phyloP scores from a whole-genome alignment of 1,139 yeast species.

The Geotrichum fermentans region DNA sequence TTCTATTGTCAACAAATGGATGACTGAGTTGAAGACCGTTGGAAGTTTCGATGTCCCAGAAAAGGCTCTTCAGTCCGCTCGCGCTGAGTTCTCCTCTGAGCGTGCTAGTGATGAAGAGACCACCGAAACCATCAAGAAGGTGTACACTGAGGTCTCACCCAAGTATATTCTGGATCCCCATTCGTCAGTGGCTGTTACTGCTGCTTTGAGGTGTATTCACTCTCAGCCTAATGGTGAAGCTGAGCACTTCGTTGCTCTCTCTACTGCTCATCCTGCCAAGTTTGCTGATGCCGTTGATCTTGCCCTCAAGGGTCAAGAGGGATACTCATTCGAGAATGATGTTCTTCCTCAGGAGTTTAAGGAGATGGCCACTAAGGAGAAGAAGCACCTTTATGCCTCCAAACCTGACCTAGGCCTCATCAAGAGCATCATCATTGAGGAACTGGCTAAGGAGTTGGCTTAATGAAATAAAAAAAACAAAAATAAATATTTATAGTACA shows the following conservation, averaged over 20 bases:
- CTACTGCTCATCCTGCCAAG: conserved; percentile 98
- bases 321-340: conserved; percentile 78
- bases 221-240: conserved; percentile 43
- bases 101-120: conserved; percentile 78
- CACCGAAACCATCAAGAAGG: conserved; percentile 62
- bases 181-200: conserved; percentile 87
- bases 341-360: conserved; percentile 87
- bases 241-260: conserved; percentile 64
- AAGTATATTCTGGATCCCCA: conserved; percentile 93
- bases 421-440: conserved; percentile 68
- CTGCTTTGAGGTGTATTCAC: conserved; percentile 59
- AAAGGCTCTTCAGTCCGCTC: conserved; percentile 61
- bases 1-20: conserved; percentile 63
- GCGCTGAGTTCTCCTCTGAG: conserved; percentile 66
- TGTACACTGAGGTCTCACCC: conserved; percentile 56
- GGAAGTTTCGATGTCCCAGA: conserved; percentile 74
- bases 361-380: conserved; percentile 62
- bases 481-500: not conserved
- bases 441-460: conserved; percentile 48
- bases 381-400: conserved; percentile 72
- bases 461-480: not conserved
- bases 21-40: conserved; percentile 65
- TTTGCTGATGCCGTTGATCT: conserved; percentile 91
- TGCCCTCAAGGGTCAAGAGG: conserved; percentile 60
- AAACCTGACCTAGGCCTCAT: conserved; percentile 68